Conservation (phyloP, 2,329 filamentous ascomycete genomes). For the Boeremia lycopersici region DNA sequence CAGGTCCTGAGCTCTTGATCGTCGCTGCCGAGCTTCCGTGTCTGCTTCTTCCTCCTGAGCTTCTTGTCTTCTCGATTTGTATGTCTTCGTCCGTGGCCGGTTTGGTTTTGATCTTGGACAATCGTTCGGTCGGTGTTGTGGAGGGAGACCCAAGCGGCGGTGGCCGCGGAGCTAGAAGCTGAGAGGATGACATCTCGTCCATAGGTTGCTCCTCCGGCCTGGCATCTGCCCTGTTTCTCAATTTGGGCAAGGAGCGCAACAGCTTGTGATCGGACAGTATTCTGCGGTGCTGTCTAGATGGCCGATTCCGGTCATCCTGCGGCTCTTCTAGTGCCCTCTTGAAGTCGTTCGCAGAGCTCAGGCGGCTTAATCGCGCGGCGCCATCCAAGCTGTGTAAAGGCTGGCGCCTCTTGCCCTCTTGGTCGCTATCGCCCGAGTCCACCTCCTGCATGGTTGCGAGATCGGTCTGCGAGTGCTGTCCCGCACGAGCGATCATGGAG, state of each 20-base stretch:
- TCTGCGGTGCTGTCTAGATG: constrained; percentile 57
- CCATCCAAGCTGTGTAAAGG: constrained; percentile 40
- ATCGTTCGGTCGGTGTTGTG: constrained; percentile 15
- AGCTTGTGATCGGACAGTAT: constrained; percentile 70
- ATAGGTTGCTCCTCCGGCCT: constrained; percentile 27
- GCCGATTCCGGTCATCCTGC: constrained; percentile 24
- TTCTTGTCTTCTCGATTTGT: constrained; percentile 30
- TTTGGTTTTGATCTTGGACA: constrained; percentile 27
- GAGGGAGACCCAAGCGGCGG: constrained; percentile 23
- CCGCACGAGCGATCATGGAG: constrained; percentile 86
- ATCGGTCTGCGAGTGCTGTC: constrained; percentile 78
- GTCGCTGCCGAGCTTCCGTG: constrained; percentile 29
- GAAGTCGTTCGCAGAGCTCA: constrained; percentile 44
- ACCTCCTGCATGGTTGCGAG: constrained; percentile 79
- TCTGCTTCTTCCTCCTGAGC: constrained; percentile 32
- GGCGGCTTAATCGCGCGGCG: constrained; percentile 43
- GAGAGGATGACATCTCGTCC: constrained; percentile 59
- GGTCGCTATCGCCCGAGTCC: constrained; percentile 77
- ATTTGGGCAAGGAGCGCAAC: constrained; percentile 67
- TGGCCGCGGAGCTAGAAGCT: constrained; percentile 44
- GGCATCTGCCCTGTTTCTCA: constrained; percentile 48
- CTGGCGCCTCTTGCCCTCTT: constrained; percentile 36
- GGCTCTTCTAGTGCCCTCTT: constrained; percentile 16
- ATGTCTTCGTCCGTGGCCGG: constrained; percentile 28
- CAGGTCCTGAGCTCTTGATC: constrained; percentile 47